Conservation (phyloP, 495 filamentous ascomycete genomes). For the Acidiella bohemica region DNA sequence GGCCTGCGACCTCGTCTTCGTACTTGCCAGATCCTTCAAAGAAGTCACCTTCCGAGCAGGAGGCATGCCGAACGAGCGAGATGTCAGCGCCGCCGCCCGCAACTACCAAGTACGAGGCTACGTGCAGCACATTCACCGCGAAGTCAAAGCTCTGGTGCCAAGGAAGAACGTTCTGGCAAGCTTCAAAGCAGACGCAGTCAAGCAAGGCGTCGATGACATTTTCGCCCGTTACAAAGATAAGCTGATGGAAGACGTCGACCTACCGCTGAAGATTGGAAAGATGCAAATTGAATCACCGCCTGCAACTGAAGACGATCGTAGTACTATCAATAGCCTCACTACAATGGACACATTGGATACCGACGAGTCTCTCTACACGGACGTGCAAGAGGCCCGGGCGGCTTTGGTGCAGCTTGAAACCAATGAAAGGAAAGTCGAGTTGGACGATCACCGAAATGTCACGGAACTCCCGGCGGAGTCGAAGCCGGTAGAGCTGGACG, state of each 20-base stretch:
- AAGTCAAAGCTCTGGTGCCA: constrained; percentile 18
- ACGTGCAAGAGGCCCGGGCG: neutral
- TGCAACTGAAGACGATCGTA: neutral
- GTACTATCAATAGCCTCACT: neutral
- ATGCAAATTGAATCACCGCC: neutral
- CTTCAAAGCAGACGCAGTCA: constrained; percentile 8
- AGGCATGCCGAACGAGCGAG: constrained; percentile 20
- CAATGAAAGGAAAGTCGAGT: neutral
- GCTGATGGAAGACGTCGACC: constrained; percentile 14
- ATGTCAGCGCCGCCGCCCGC: constrained; percentile 18
- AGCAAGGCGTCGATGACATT: constrained; percentile 7
- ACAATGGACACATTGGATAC: neutral
- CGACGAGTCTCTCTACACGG: constrained; percentile 1
- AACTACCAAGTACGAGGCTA: constrained; percentile 17
- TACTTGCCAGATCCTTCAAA: constrained; percentile 19
- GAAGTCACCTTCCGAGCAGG: constrained; percentile 16
- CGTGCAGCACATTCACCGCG: constrained; percentile 18
- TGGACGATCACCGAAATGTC: neutral
- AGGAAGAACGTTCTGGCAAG: constrained; percentile 3
- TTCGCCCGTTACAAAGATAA: constrained; percentile 15
- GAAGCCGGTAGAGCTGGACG: neutral
- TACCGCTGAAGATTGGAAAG: constrained; percentile 5
- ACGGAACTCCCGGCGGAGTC: neutral
- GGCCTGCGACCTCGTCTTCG: constrained; percentile 16
- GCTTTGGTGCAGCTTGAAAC: neutral